Percentiles rank a stretch among this genome's conserved stretches.
These are phyloP conservation scores for Castanea mollissima DNA, from an alignment of 306 rosid genomes.

Conservation along the genomic window DNA sequence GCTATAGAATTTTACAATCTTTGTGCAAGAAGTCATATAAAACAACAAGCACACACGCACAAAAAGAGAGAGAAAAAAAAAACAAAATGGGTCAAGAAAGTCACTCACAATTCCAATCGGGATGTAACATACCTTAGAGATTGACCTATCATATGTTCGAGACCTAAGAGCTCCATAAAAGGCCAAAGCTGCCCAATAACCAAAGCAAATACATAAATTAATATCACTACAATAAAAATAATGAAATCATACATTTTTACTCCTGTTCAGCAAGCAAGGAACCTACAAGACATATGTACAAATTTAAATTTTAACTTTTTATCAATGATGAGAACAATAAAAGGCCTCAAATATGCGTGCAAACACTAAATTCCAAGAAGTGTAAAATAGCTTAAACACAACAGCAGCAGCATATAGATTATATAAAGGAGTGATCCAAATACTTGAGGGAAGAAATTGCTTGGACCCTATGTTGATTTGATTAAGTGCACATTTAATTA, in stretches of 20 bases:
- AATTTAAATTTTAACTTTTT: too few relatives aligned
- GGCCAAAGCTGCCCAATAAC: slow-evolving; percentile 75
- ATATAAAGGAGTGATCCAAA: too few relatives aligned
- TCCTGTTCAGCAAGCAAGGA: neutral
- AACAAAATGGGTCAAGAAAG: neutral
- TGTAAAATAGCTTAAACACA: neutral
- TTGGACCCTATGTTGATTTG: too few relatives aligned
- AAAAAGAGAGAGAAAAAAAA: slow-evolving; percentile 1
- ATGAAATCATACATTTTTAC: neutral
- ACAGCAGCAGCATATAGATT: neutral
- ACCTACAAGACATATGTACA: neutral
- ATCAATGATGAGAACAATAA: neutral
- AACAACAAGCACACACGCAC: too few relatives aligned
- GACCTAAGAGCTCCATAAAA: slow-evolving; percentile 96
- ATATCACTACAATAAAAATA: neutral
- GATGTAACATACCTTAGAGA: slow-evolving; percentile 64
- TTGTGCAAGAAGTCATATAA: neutral
- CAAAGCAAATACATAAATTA: neutral
- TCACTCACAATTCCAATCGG: slow-evolving; percentile 16
- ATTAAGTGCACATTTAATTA: too few relatives aligned
- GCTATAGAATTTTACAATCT: slow-evolving; percentile 5
- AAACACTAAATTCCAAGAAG: neutral
- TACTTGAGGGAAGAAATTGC: too few relatives aligned
- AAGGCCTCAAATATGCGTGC: neutral
- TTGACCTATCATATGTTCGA: slow-evolving; percentile 76